A percentile compares a stretch with the other conserved stretches of the same genome.
phyloP scores from a whole-genome alignment of 176 grass and related monocot genomes.

The Lolium multiflorum region DNA sequence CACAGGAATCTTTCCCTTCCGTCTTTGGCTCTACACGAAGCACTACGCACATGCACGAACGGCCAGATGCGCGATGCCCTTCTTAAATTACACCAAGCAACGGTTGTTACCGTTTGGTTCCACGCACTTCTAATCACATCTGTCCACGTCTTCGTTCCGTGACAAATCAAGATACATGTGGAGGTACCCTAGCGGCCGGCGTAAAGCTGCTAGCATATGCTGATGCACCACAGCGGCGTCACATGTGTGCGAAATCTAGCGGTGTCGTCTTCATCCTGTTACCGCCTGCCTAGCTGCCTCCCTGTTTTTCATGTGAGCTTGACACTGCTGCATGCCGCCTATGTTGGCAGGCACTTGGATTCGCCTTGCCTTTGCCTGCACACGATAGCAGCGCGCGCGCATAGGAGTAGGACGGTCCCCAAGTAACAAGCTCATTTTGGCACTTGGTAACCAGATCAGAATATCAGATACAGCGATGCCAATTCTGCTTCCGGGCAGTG shows the following conservation, averaged over 20 bases:
- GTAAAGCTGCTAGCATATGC: neutral
- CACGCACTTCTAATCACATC: neutral
- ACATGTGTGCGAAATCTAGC: constrained; percentile 8
- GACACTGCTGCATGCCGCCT: neutral
- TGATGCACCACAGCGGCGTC: neutral
- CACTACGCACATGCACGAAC: neutral
- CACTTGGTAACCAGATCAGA: neutral
- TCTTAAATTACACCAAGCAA: neutral
- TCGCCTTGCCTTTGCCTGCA: neutral
- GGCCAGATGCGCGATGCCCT: neutral
- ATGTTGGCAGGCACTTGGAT: constrained; percentile 16
- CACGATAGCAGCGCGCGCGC: neutral
- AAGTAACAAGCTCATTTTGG: neutral
- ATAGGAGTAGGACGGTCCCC: constrained; percentile 17
- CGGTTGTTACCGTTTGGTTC: neutral
- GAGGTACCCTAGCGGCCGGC: neutral
- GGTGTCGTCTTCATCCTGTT: constrained; percentile 17
- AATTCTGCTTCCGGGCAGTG: neutral
- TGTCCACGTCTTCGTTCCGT: neutral
- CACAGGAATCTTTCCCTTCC: constrained; percentile 21
- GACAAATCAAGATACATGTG: neutral
- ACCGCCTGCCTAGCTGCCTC: neutral
- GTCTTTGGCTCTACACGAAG: constrained; percentile 1
- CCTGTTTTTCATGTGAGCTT: constrained; percentile 22
- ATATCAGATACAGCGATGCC: neutral